A percentile compares a stretch with the other conserved stretches of the same genome.
These are phyloP conservation scores for Malassezia globosa DNA, from an alignment of 1,284 basidiomycete genomes.

Conservation along the genomic window DNA sequence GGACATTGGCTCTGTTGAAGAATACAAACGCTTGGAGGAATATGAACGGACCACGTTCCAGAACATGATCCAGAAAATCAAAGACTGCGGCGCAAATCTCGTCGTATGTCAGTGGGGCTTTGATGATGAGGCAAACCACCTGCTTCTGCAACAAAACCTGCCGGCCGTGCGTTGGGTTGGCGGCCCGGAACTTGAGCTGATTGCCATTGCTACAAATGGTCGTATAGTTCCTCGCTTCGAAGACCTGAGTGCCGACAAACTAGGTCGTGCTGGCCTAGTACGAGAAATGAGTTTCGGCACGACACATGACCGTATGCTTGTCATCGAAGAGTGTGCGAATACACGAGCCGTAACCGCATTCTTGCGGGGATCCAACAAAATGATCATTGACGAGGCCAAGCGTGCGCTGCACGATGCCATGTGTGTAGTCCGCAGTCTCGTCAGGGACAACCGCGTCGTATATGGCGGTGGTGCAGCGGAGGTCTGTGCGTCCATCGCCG, in stretches of 20 bases:
- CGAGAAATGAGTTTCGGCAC: slow-evolving; percentile 91
- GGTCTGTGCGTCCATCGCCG: slow-evolving; percentile 85
- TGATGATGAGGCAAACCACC: slow-evolving; percentile 96
- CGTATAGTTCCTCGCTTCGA: slow-evolving; percentile 97
- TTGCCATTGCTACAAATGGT: slow-evolving; percentile 95
- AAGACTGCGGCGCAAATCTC: slow-evolving; percentile 93
- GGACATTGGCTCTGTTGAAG: slow-evolving; percentile 93
- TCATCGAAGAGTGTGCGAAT: slow-evolving; percentile 97
- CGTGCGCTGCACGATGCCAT: slow-evolving; percentile 93
- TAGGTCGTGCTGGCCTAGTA: slow-evolving; percentile 84
- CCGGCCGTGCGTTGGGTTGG: slow-evolving; percentile 99
- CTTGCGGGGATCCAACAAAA: slow-evolving; percentile 94
- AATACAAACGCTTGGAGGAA: slow-evolving; percentile 84
- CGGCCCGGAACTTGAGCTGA: slow-evolving; percentile 96
- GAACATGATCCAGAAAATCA: slow-evolving; percentile 93
- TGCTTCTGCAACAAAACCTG: slow-evolving; percentile 92
- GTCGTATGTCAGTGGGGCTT: slow-evolving; percentile 99
- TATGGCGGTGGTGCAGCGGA: slow-evolving; percentile 97
- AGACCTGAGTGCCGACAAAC: slow-evolving; percentile 77
- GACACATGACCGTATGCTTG: slow-evolving; percentile 95
- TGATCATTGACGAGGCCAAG: slow-evolving; percentile 93
- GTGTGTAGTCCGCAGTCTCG: slow-evolving; percentile 88
- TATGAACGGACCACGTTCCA: slow-evolving; percentile 94
- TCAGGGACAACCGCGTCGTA: slow-evolving; percentile 89
- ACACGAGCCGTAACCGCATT: slow-evolving; percentile 92